Base-by-base conservation (phyloP, 768 basidiomycete genomes). In the Auriculariales sp. region DNA sequence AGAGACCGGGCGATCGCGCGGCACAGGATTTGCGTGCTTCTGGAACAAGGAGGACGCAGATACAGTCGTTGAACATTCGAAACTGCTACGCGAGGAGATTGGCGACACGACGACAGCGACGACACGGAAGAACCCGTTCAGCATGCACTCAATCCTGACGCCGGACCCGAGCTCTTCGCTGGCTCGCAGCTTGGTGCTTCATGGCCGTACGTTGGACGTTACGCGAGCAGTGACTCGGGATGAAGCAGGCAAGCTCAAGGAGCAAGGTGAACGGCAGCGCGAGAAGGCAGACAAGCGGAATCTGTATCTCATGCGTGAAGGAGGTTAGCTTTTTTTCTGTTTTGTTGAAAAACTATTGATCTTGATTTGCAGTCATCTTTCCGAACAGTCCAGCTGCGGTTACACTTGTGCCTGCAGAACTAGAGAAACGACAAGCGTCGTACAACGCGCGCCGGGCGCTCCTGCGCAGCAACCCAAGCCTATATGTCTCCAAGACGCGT, bases 11-110 rank as follows among this genome's bases (percentile, higher is more conserved):
- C 81, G 92, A 42, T 91, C 94, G 22, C 74, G 91, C 42, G 95
- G 95, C 24, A 94, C 92, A 4, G 95, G 92, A 3, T 99, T 99
- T 60, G 91, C 83, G 2, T 97, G 92, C 62, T 97, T 94, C 66
- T 97, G 94, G 92, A 89, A 93, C 51, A 79, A 75, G 53, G 85
- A 80, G 54, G 85, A 93, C 54, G 93, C 93, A 14, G 82, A 93
- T 59, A 79, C 79, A 52, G 90, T 79, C 7, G 72, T 98, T 22
- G 71, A 79, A 49, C 86, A 92, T 59, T 84, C 90, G 52, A 79
- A 87, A 24, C 67, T 81, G 4, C 64, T 90, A 3, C 76, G 76
- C 17, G 56, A 68, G 27, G 84, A 89, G 63, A 82, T 78, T 0
- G 71, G 72, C 7, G 78, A 78, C 15, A 46, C 52, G 9, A 63